Base-by-base conservation (phyloP, 2,329 filamentous ascomycete species). In the Dactylellina leptospora region DNA sequence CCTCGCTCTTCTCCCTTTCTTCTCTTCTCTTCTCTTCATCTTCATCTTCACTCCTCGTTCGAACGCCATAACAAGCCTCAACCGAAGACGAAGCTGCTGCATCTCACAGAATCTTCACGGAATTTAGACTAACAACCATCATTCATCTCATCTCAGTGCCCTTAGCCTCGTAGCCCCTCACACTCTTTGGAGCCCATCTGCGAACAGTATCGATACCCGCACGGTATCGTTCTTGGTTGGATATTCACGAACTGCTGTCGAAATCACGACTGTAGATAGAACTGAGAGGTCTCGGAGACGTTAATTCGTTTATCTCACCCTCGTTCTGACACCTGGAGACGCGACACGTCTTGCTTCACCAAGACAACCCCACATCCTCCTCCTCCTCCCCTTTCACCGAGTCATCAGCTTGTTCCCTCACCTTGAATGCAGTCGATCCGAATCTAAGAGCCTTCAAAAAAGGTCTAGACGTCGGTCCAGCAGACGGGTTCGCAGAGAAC, bases 261-360 rank as follows among this genome's bases (percentile, higher is more conserved):
- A 61, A 44, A 38, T 48, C 33, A 47, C 30, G 25, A 44, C 54
- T 54, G 50, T 53, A 58, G 13, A 18, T 22, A 11, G 40, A 27
- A 53, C 61, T 55, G 64, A 61, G 53, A 64, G 51, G 11, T 42
- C 38, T 53, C 50, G 71, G 72, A 74, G 72, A 70, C 72, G 72
- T 74, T 74, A 74, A 44, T 51, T 74, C 72, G 72, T 74, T 74
- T 23, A 64, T 74, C 66, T n/a, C 72, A 63, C 54, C 23, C 54
- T 63, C 51, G 59, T 71, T 73, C 53, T 54, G 51, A 70, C 33
- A 38, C 45, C 45, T 59, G 45, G 53, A 45, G 53, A 59, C 36
- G 28, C 44, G 28, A 36, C 50, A 25, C 30, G n/a, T 13, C 28
- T 48, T 38, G 8, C 38, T 42, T 42, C 47, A 50, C 40, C 40